Evolutionary conservation across 805 yeast genomes (phyloP).

Genomic region (Debaryomyces hansenii): DNA sequence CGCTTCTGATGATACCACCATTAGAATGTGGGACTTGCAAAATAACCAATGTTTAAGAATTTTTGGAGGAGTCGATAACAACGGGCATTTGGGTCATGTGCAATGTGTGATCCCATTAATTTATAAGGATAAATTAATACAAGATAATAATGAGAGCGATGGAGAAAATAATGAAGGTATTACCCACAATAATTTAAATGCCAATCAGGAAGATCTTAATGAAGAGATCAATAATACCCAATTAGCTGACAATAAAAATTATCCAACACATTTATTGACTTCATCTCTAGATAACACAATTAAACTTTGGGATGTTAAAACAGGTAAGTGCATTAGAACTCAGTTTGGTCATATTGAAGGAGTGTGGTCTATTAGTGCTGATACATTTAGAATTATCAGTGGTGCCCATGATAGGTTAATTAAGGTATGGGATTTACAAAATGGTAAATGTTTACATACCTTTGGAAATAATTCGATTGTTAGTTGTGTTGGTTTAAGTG

Average conservation of each 20-base stretch:
- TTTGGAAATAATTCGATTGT: slow-evolving; percentile 66
- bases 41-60: slow-evolving; percentile 76
- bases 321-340: slow-evolving; percentile 88
- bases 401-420: slow-evolving; percentile 92
- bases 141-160: slow-evolving; percentile 45
- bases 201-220: slow-evolving; percentile 9
- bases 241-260: slow-evolving; percentile 27
- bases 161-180: slow-evolving; percentile 14
- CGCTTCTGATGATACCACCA: slow-evolving; percentile 89
- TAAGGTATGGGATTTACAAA: slow-evolving; percentile 94
- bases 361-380: slow-evolving; percentile 96
- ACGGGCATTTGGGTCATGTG: slow-evolving; percentile 92
- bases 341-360: slow-evolving; percentile 99
- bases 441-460: slow-evolving; percentile 92
- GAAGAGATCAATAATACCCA: slow-evolving; percentile 10
- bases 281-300: slow-evolving; percentile 92
- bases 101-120: slow-evolving; percentile 88
- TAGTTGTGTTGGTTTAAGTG: slow-evolving; percentile 81
- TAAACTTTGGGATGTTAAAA: slow-evolving; percentile 84
- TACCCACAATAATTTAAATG: slow-evolving; percentile 1
- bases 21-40: slow-evolving; percentile 90
- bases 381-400: slow-evolving; percentile 88
- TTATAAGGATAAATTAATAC: slow-evolving; percentile 59
- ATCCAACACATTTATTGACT: slow-evolving; percentile 82
- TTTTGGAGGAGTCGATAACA: slow-evolving; percentile 70